Conservation (phyloP, 169 alveolate species). For the Plasmodium coatneyi region DNA sequence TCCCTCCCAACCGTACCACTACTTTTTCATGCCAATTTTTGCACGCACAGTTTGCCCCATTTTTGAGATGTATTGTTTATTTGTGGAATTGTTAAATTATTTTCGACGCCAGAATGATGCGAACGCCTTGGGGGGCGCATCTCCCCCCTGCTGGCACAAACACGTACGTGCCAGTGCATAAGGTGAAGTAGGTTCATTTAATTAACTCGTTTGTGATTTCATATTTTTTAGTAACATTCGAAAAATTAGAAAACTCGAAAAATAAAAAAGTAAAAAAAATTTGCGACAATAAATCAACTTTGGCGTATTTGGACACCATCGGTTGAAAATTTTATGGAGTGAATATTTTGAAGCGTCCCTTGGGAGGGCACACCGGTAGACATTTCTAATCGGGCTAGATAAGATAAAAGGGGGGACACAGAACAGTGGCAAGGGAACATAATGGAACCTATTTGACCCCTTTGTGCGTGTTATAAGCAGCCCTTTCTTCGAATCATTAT, state of each 20-base stretch:
- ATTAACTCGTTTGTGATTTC: slow-evolving; percentile 44
- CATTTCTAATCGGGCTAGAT: not conserved
- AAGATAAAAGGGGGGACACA: not conserved
- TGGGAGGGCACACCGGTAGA: not conserved
- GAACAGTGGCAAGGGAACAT: not conserved
- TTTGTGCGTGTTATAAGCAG: not conserved
- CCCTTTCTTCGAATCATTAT: not conserved
- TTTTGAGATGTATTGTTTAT: slow-evolving; percentile 67
- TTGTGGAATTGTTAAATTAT: slow-evolving; percentile 55
- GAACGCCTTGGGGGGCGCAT: not conserved
- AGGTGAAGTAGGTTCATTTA: not conserved
- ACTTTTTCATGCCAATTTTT: not conserved
- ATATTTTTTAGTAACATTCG: not conserved
- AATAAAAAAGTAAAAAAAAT: not conserved
- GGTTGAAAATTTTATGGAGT: not conserved
- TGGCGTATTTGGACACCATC: not conserved
- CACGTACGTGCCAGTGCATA: not conserved
- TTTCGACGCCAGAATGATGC: slow-evolving; percentile 5
- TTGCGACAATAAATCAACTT: not conserved
- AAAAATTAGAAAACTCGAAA: not conserved
- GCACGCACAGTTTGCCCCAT: not conserved
- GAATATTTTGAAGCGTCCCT: not conserved
- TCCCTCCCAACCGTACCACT: not conserved
- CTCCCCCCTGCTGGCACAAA: too few species aligned
- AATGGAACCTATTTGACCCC: not conserved